Base-by-base conservation (phyloP, 441 rosid species). In the Gossypium gossypioides region DNA sequence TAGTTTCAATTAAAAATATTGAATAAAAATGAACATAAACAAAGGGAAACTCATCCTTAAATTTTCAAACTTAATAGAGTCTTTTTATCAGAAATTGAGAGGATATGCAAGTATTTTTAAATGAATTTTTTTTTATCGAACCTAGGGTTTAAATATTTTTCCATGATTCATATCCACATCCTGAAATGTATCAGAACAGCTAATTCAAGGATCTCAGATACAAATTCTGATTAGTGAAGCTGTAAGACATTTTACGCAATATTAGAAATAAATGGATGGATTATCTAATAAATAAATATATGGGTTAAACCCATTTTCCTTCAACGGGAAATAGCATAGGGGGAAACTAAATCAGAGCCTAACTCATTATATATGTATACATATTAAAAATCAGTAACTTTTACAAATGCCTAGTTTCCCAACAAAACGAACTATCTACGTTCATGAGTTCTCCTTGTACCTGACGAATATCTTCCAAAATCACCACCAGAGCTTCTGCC, bases 361-460 rank as follows among this genome's bases (percentile, higher is more conserved):
- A 29, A 68, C 2, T 51, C 59, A 4, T 16, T 9, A 37, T 18
- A 27, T 59, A 60, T 60, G 34, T 29, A n/a, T 55, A 10, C 16
- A 67, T 15, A 25, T 10, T 40, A 29, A 32, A 29, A 52, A 51
- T 51, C 40, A 3, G 25, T 18, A 19, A 60, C 32, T 69, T 40
- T 73, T 72, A 72, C 71, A 66, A 56, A 24, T 54, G 67, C 48
- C 34, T 18, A 40, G 59, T 56, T 66, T 59, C 21, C 8, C 57
- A 6, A 25, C 9, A 13, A 22, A 46, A 68, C 68, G 32, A 75
- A 57, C 75, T 79, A 85, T 40, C 84, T 73, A 15, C 81, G 72
- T 10, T 81, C 81, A 70, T 71, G 83, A 42, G 51, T 54, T 77
- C 86, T 85, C 86, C 87, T 85, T 8, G 87, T 83, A 66, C 81